phyloP scores from a whole-genome alignment of 176 grass and related monocot species.

The Zoysia pacifica region DNA sequence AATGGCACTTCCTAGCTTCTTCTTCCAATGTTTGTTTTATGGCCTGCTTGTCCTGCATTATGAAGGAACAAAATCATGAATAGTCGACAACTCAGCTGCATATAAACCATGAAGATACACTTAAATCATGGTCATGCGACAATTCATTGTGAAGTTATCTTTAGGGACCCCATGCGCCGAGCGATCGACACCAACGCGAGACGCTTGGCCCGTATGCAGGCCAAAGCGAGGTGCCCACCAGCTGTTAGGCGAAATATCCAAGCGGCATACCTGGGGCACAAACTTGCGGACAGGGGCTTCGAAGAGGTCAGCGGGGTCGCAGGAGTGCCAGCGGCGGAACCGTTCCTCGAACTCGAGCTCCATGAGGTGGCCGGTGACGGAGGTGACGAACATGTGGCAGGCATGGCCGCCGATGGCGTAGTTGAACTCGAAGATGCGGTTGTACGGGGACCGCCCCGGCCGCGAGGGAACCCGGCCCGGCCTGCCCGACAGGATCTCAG shows the following conservation, averaged over 20 bases:
- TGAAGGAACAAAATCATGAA: slow-evolving; percentile 31
- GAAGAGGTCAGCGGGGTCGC: slow-evolving; percentile 84
- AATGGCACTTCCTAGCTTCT: slow-evolving; percentile 83
- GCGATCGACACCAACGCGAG: background rate
- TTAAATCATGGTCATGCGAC: background rate
- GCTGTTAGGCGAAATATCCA: slow-evolving; percentile 27
- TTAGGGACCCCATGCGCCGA: background rate
- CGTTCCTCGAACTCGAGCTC: slow-evolving; percentile 93
- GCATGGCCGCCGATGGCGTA: slow-evolving; percentile 55
- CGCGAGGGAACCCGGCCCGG: slow-evolving; percentile 62
- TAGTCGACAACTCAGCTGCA: slow-evolving; percentile 14
- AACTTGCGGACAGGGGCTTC: slow-evolving; percentile 75
- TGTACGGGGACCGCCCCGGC: slow-evolving; percentile 73
- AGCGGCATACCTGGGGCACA: slow-evolving; percentile 65
- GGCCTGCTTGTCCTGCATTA: slow-evolving; percentile 81
- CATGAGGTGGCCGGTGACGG: slow-evolving; percentile 97
- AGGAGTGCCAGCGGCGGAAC: slow-evolving; percentile 86
- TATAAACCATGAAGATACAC: slow-evolving; percentile 16
- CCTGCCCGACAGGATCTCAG: slow-evolving; percentile 79
- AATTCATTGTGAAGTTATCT: slow-evolving; percentile 3
- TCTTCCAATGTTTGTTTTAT: slow-evolving; percentile 92
- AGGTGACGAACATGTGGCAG: slow-evolving; percentile 87
- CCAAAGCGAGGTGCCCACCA: background rate
- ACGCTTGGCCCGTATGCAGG: background rate
- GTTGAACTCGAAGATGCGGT: slow-evolving; percentile 91